These are phyloP conservation scores for Fomitopsis serialis DNA, from an alignment of 768 basidiomycete genomes.

Conservation along the genomic window DNA sequence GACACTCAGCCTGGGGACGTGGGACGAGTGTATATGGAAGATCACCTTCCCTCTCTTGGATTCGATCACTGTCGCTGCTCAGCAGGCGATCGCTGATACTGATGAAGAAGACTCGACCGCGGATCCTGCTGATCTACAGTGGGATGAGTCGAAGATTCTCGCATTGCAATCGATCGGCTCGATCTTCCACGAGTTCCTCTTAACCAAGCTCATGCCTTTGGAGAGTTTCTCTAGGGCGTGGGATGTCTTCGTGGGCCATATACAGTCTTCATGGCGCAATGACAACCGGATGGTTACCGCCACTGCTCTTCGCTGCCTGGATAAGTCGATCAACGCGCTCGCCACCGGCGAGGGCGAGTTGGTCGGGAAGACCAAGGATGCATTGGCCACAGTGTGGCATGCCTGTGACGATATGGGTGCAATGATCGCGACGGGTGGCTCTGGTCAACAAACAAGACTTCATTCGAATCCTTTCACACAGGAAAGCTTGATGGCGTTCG, in stretches of 20 bases:
- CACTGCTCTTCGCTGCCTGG: slow-evolving; percentile 80
- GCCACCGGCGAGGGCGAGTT: slow-evolving; percentile 25
- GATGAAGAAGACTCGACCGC: slow-evolving; percentile 2
- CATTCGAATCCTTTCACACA: slow-evolving; percentile 57
- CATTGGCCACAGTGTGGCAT: slow-evolving; percentile 64
- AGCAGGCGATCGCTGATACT: slow-evolving; percentile 22
- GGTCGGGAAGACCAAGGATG: slow-evolving; percentile 36
- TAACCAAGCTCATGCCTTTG: slow-evolving; percentile 66
- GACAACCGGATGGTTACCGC: slow-evolving; percentile 67
- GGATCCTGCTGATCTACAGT: slow-evolving; percentile 39
- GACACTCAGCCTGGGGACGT: slow-evolving; percentile 74
- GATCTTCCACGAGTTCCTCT: slow-evolving; percentile 77
- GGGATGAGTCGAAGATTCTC: slow-evolving; percentile 87
- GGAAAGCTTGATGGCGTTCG: slow-evolving; percentile 78
- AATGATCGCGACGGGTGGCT: slow-evolving; percentile 33
- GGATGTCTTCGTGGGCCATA: slow-evolving; percentile 65
- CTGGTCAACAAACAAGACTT: neutral
- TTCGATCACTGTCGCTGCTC: slow-evolving; percentile 53
- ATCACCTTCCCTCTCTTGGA: slow-evolving; percentile 85
- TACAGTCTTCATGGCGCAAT: slow-evolving; percentile 64
- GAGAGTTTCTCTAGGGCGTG: slow-evolving; percentile 67
- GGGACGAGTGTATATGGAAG: slow-evolving; percentile 91
- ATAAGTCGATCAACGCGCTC: slow-evolving; percentile 68
- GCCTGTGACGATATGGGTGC: slow-evolving; percentile 64
- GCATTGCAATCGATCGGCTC: slow-evolving; percentile 80